Evolutionary conservation across 2,329 filamentous ascomycete species (phyloP).

Genomic region (Fusarium algeriense): DNA sequence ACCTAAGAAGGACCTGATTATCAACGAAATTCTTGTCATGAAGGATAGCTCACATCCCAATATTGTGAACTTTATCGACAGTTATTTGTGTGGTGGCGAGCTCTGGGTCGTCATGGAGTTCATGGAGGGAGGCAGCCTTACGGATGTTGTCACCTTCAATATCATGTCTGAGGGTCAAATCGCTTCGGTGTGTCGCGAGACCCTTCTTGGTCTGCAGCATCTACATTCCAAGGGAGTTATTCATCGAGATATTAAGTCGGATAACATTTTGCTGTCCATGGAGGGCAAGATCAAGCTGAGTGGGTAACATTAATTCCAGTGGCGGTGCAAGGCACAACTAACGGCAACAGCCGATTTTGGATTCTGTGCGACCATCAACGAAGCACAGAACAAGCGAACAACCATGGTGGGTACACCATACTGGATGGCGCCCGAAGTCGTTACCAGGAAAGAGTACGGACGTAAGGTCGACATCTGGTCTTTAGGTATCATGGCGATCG

Average conservation of each 20-base stretch:
- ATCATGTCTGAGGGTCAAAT: conserved; percentile 99
- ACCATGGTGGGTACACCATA: conserved; percentile 99
- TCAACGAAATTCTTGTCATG: conserved; percentile 99
- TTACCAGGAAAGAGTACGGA: conserved; percentile 97
- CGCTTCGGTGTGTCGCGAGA: conserved; percentile 94
- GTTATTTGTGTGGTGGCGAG: conserved; percentile 88
- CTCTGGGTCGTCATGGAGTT: conserved; percentile 99
- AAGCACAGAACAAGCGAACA: conserved; percentile 95
- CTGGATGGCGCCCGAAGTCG: conserved; percentile 99
- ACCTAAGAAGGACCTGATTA: conserved; percentile 98
- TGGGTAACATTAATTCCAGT: conserved; percentile 60
- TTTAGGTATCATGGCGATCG: conserved; percentile 98
- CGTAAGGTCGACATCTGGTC: conserved; percentile 99
- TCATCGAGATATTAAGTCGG: conserved; percentile 98
- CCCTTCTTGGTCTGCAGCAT: conserved; percentile 90
- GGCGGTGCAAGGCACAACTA: conserved; percentile 50
- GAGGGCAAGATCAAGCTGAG: conserved; percentile 98
- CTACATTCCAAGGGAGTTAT: conserved; percentile 98
- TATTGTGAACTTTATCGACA: conserved; percentile 99
- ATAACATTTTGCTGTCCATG: conserved; percentile 94
- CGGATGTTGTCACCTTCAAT: conserved; percentile 98
- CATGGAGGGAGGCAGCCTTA: conserved; percentile 98
- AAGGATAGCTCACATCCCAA: conserved; percentile 98
- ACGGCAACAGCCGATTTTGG: conserved; percentile 87
- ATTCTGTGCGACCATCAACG: conserved; percentile 98